Conservation (phyloP, 139 green algal genomes). For the Tetradesmus lagerheimii region DNA sequence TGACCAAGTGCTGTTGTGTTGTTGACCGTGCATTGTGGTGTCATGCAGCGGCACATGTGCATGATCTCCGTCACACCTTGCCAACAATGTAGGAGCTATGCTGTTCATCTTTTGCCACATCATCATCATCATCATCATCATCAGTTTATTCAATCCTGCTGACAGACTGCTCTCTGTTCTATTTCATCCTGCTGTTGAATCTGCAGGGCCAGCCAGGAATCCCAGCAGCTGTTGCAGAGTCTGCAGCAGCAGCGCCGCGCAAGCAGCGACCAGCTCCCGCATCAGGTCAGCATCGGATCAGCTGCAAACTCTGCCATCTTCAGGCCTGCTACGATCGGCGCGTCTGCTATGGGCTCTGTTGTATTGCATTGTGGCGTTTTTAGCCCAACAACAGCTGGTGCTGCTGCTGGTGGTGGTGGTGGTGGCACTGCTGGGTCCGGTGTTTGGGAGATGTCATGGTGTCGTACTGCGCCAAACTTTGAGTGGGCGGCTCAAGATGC, state of each 20-base stretch:
- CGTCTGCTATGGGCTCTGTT: not conserved
- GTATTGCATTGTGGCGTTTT: not conserved
- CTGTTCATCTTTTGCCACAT: no score
- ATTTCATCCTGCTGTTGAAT: no score
- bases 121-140: no score
- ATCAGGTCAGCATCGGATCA: not conserved
- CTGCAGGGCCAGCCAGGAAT: not conserved
- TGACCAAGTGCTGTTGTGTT: no score
- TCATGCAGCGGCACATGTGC: no score
- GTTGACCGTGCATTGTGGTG: no score
- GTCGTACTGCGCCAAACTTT: not conserved
- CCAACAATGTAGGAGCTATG: no score
- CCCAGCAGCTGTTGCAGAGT: not conserved
- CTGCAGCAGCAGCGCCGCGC: not conserved
- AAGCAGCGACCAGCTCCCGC: not conserved
- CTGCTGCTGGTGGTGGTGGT: not conserved
- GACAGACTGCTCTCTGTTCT: not conserved
- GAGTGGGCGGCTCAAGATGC: not conserved
- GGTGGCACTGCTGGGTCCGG: not conserved
- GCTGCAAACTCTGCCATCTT: not conserved
- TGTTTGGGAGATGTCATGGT: not conserved
- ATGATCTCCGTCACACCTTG: no score
- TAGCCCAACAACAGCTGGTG: not conserved
- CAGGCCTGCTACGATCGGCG: not conserved
- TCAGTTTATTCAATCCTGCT: no score